Evolutionary conservation across 495 filamentous ascomycete species (phyloP).

Genomic region (Daldinia concentrica): DNA sequence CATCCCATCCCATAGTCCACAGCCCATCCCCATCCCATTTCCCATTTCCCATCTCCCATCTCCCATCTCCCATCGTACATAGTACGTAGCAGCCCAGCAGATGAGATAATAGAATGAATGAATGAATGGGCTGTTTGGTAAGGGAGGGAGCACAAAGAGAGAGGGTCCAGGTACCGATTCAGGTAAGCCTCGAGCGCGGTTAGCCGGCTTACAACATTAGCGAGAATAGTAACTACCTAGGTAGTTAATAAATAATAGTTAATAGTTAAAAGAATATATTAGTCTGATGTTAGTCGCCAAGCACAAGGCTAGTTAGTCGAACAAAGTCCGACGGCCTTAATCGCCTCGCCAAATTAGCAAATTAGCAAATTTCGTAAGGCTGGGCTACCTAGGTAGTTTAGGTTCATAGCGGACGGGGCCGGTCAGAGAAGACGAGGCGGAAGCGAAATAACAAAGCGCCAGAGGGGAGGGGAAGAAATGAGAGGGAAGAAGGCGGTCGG

Average conservation of each 20-base stretch:
- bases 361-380: slow-evolving; percentile 34
- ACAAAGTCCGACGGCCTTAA: neutral
- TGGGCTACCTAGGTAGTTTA: neutral
- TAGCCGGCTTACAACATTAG: slow-evolving; percentile 24
- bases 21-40: no score
- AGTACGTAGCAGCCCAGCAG: slow-evolving; percentile 1
- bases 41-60: no score
- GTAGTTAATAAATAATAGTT: no score
- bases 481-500: neutral
- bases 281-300: neutral
- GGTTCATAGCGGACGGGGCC: slow-evolving; percentile 14
- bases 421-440: neutral
- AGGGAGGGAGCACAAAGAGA: neutral
- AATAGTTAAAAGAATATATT: no score
- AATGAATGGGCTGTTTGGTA: neutral
- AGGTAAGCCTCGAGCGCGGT: slow-evolving; percentile 26
- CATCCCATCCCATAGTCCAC: no score
- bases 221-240: no score
- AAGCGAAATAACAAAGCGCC: slow-evolving; percentile 16
- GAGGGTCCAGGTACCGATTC: slow-evolving; percentile 11
- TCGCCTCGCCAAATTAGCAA: slow-evolving; percentile 17
- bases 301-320: neutral
- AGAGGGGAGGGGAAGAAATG: slow-evolving; percentile 1
- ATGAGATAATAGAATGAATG: neutral
- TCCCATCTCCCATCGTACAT: neutral